Evolutionary conservation across 192 early-diverging fungal species (phyloP).

Genomic region (Bifiguratus adelaidae): DNA sequence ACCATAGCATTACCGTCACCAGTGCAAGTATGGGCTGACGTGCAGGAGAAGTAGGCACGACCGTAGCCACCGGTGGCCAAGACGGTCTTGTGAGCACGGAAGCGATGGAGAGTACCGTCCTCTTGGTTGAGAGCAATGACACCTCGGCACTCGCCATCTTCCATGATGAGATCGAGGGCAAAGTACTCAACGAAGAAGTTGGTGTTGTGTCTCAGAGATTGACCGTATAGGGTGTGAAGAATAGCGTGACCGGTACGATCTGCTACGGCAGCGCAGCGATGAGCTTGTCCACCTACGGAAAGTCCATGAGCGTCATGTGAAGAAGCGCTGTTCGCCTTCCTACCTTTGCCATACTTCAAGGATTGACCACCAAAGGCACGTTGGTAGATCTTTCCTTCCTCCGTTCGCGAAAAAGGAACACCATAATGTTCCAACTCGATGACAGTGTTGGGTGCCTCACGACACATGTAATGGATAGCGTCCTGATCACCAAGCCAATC

Average conservation of each 20-base stretch:
- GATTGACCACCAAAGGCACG: constrained; percentile 97
- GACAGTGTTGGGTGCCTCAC: constrained; percentile 91
- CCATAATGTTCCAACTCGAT: constrained; percentile 98
- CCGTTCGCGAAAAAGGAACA: constrained; percentile 95
- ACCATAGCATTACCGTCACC: constrained; percentile 99
- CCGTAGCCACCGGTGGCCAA: constrained; percentile 99
- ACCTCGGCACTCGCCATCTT: constrained; percentile 94
- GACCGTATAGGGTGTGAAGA: constrained; percentile 96
- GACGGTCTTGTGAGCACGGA: constrained; percentile 95
- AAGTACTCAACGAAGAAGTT: constrained; percentile 99
- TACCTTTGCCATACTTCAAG: constrained; percentile 89
- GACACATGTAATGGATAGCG: constrained; percentile 99
- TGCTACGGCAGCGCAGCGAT: constrained; percentile 95
- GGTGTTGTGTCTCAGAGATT: constrained; percentile 91
- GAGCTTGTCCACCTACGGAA: constrained; percentile 78
- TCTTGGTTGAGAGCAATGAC: constrained; percentile 96
- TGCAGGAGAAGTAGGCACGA: constrained; percentile 97
- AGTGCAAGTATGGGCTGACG: constrained; percentile 96
- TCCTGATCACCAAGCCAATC: constrained; percentile 99
- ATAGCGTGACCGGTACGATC: constrained; percentile 98
- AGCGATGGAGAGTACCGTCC: constrained; percentile 96
- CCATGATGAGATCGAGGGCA: constrained; percentile 98
- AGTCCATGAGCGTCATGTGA: neutral
- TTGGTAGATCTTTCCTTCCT: constrained; percentile 98
- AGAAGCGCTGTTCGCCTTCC: neutral